These are phyloP conservation scores for Pseudonitzschia pungens DNA, from an alignment of 108 stramenopile species.

Conservation along the genomic window DNA sequence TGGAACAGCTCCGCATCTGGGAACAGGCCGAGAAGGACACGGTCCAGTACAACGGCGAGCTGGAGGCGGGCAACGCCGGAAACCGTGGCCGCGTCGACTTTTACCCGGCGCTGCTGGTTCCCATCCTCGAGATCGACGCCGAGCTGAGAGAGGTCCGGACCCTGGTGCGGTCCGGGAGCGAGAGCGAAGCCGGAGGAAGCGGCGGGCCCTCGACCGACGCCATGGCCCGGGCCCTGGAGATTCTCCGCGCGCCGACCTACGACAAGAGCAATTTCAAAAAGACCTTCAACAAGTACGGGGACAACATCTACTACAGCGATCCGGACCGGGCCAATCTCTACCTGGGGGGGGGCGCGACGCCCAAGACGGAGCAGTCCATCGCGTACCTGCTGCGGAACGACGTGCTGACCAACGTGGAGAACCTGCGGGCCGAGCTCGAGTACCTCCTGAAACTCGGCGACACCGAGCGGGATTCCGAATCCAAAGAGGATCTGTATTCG, in stretches of 20 bases:
- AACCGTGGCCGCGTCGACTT: slow-evolving; percentile 45
- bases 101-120: slow-evolving; percentile 62
- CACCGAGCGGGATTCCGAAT: slow-evolving; percentile 22
- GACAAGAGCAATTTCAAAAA: slow-evolving; percentile 74
- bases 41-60: slow-evolving; percentile 72
- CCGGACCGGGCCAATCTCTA: slow-evolving; percentile 84
- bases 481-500: slow-evolving; percentile 43
- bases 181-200: slow-evolving; percentile 7
- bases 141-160: slow-evolving; percentile 48
- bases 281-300: slow-evolving; percentile 80
- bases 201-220: slow-evolving; percentile 14
- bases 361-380: slow-evolving; percentile 65
- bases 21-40: slow-evolving; percentile 83
- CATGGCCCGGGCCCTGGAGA: slow-evolving; percentile 36
- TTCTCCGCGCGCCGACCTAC: slow-evolving; percentile 54
- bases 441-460: slow-evolving; percentile 48
- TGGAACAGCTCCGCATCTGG: slow-evolving; percentile 72
- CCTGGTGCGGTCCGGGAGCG: slow-evolving; percentile 29
- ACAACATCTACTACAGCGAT: slow-evolving; percentile 87
- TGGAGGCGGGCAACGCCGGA: slow-evolving; percentile 51
- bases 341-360: slow-evolving; percentile 77
- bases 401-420: slow-evolving; percentile 72
- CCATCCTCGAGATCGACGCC: slow-evolving; percentile 62
- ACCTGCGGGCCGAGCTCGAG: slow-evolving; percentile 65
- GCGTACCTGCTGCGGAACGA: slow-evolving; percentile 83